Base-by-base conservation (phyloP, 805 yeast genomes). In the Pachysolen tannophilus region DNA sequence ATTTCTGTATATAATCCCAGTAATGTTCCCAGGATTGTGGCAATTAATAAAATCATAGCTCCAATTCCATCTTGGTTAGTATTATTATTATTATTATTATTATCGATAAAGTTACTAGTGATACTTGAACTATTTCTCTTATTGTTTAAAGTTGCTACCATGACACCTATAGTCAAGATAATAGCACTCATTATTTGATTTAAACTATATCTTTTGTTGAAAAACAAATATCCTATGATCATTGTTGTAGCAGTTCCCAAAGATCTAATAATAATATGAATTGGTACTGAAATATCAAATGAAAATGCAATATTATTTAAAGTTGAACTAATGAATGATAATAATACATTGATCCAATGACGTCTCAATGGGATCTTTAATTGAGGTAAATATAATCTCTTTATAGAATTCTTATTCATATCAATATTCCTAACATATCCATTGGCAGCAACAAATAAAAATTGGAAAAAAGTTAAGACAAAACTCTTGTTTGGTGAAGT, bases 181-280 rank as follows among this genome's bases (percentile, higher is more conserved):
- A 61, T 26, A 2, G 81, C 74, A 8, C 82, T 68, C 2, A 55
- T 6, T 0, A 76, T 52, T 53, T 82, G 84, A 7, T 43, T 40
- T 1, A 25, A 13, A 7, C 61, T 52, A 48, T 78, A 79, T 20
- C 47, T 49, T 47, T 67, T 76, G 6, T 53, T 52, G 30, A 72
- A 75, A 8, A 66, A 38, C 5, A 65, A 32, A 43, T 52, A 55
- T 3, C 88, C 85, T 3, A 77, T 53, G 0, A 67, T 20, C 76
- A 82, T 69, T 0, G 82, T 74, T 13, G 78, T 53, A 6, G 76
- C 72, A 0, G 83, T 71, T 1, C 82, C 75, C 5, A 79, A 68
- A 9, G 85, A 77, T 34, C 87, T 53, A 44, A 80, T 63, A 6
- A 80, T 69, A 18, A 79, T 79, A 48, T 81, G 86, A 19, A 78